Base-by-base conservation (phyloP, 2,329 filamentous ascomycete species). In the Calonectria hawksworthii region DNA sequence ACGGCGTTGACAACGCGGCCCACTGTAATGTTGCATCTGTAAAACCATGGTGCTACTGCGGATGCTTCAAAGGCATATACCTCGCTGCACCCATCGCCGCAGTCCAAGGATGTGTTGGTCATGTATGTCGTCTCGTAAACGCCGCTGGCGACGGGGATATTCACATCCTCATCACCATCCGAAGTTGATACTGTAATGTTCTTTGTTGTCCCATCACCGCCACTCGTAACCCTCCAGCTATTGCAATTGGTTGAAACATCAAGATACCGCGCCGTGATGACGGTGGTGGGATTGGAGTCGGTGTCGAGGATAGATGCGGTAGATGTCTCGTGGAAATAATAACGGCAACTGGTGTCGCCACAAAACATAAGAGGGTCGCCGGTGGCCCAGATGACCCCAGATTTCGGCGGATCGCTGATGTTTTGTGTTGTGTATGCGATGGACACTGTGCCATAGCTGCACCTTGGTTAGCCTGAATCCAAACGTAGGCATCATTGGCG, bases 361-460 rank as follows among this genome's bases (percentile, higher is more conserved):
- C 82, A 81, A 73, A 85, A 89, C 13, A 84, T 73, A 10, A 84
- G 70, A 16, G 82, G 74, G 4, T 81, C 79, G 26, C 84, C 82
- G 0, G 80, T 73, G n/a, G 80, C 80, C 74, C 79, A 83, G 23
- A 86, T 71, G 2, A 76, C 77, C 1, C 85, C 84, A 0, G 84
- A 78, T 9, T 18, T 21, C 0, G 86, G 86, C 2, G 80, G 66
- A 1, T 76, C 52, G 2, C 76, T 70, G 4, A 82, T 38, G 0
- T 3, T 4, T 2, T 73, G 82, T 11, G 78, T 70, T 28, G 73
- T 69, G 64, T 81, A 84, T 3, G 81, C 83, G 7, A 84, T 82
- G 2, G 83, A 83, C 13, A 87, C 75, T 14, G 82, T 83, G 11
- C 87, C 87, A 67, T 86, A 88, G 63, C 86, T 87, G 32, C 4